Conservation (phyloP, 352 stramenopile species). For the Phytophthora tubulina region DNA sequence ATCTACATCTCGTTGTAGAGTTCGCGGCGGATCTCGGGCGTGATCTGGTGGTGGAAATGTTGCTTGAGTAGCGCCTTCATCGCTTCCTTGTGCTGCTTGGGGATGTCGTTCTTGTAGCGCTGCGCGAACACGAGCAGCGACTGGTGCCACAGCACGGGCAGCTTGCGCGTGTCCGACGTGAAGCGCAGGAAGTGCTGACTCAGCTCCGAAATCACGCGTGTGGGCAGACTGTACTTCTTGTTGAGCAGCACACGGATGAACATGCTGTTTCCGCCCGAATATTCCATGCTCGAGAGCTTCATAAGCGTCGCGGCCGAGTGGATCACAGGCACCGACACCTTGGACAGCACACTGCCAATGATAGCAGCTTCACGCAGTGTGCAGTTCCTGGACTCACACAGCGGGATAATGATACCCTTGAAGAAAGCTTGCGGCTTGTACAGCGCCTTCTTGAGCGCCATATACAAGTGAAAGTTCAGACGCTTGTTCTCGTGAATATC, state of each 20-base stretch:
- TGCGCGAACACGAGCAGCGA: conserved; percentile 98
- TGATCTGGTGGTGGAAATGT: conserved; percentile 98
- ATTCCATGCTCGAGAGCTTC: conserved; percentile 97
- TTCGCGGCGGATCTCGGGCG: conserved; percentile 97
- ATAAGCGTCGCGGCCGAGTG: conserved; percentile 99
- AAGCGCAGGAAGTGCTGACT: conserved; percentile 97
- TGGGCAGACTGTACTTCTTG: conserved; percentile 99
- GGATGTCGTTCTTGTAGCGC: conserved; percentile 99
- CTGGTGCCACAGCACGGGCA: conserved; percentile 99
- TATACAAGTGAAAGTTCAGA: conserved; percentile 99
- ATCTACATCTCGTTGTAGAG: conserved; percentile 86
- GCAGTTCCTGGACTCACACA: conserved; percentile 95
- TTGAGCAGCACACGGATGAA: conserved; percentile 99
- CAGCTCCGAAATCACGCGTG: conserved; percentile 96
- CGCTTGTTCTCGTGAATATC: conserved; percentile 98
- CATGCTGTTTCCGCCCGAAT: conserved; percentile 97
- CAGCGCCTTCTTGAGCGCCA: conserved; percentile 98
- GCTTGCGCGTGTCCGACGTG: conserved; percentile 79
- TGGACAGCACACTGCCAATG: conserved; percentile 97
- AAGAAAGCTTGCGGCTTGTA: conserved; percentile 99
- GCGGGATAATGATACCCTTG: conserved; percentile 99
- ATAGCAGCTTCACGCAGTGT: conserved; percentile 98
- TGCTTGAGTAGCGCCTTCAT: conserved; percentile 94
- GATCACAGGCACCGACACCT: conserved; percentile 98
- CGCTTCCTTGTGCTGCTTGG: conserved; percentile 94